Evolutionary conservation across 2,329 filamentous ascomycete species (phyloP).

Genomic region (Penicillium sp.): DNA sequence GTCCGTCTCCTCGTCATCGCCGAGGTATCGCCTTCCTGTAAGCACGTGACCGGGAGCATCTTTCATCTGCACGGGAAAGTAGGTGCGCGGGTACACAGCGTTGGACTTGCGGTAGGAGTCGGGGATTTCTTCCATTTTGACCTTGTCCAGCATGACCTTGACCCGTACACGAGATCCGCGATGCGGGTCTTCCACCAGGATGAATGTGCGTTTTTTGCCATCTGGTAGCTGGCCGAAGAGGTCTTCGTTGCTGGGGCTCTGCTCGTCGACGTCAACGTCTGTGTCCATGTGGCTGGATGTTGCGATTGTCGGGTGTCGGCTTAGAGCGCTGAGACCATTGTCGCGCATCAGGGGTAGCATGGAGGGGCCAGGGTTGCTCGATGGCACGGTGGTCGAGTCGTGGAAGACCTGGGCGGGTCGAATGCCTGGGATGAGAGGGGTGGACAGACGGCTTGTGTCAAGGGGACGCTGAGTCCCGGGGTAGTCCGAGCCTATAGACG

Average conservation of each 20-base stretch:
- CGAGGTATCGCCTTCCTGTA: conserved; percentile 69
- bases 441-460: conserved; percentile 49
- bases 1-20: conserved; percentile 59
- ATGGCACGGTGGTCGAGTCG: conserved; percentile 63
- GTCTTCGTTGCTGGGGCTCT: conserved; percentile 50
- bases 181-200: conserved; percentile 85
- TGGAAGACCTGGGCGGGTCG: conserved; percentile 71
- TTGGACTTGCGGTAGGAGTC: conserved; percentile 90
- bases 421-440: conserved; percentile 59
- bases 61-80: conserved; percentile 91
- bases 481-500: conserved; percentile 39
- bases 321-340: conserved; percentile 44
- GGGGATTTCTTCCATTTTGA: conserved; percentile 92
- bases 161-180: conserved; percentile 78
- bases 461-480: conserved; percentile 57
- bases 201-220: conserved; percentile 91
- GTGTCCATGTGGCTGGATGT: conserved; percentile 22
- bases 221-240: conserved; percentile 87
- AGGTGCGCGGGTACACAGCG: conserved; percentile 84
- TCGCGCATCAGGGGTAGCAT: conserved; percentile 64
- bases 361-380: conserved; percentile 48
- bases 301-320: conserved; percentile 32
- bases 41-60: conserved; percentile 68
- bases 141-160: conserved; percentile 84
- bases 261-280: conserved; percentile 25